phyloP scores from a whole-genome alignment of 257 asterid genomes.

The Thymus mandschuricus region DNA sequence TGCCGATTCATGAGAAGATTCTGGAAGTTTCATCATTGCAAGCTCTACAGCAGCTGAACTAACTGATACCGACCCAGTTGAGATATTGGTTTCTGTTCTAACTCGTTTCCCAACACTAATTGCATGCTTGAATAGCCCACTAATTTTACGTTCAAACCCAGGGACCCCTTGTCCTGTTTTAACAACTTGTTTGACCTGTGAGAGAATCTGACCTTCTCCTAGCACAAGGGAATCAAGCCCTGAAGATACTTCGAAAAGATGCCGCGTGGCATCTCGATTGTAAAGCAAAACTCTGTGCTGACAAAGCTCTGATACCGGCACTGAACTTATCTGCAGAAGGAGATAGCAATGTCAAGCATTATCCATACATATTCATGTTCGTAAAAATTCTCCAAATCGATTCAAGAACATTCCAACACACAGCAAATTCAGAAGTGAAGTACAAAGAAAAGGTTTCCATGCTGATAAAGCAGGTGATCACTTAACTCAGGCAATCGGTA shows the following conservation, averaged over 20 bases:
- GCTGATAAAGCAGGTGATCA: not conserved
- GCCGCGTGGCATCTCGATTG: conserved; percentile 73
- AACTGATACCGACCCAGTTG: conserved; percentile 89
- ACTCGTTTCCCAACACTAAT: conserved; percentile 90
- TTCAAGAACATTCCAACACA: conserved; percentile 5
- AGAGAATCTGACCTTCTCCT: conserved; percentile 96
- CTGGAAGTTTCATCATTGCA: conserved; percentile 80
- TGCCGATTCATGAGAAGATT: conserved; percentile 46
- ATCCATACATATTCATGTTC: conserved; percentile 4
- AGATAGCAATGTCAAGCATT: conserved; percentile 15
- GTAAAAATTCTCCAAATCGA: not conserved
- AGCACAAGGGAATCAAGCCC: conserved; percentile 93
- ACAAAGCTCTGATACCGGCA: conserved; percentile 69
- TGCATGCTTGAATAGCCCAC: conserved; percentile 82
- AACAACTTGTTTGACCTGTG: conserved; percentile 93
- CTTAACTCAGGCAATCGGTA: not conserved
- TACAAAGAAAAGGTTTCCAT: not conserved
- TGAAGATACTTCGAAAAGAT: conserved; percentile 85
- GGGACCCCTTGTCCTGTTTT: conserved; percentile 75
- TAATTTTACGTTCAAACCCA: conserved; percentile 82
- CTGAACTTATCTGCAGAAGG: conserved; percentile 70
- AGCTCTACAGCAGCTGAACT: conserved; percentile 98
- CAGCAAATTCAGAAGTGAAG: not conserved
- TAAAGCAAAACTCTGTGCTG: conserved; percentile 67
- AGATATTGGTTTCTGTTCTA: conserved; percentile 78